Percentiles rank a stretch among this genome's conserved stretches.
Conservation (phyloP, 345 rosid species). For the Gynandropsis gynandra region DNA sequence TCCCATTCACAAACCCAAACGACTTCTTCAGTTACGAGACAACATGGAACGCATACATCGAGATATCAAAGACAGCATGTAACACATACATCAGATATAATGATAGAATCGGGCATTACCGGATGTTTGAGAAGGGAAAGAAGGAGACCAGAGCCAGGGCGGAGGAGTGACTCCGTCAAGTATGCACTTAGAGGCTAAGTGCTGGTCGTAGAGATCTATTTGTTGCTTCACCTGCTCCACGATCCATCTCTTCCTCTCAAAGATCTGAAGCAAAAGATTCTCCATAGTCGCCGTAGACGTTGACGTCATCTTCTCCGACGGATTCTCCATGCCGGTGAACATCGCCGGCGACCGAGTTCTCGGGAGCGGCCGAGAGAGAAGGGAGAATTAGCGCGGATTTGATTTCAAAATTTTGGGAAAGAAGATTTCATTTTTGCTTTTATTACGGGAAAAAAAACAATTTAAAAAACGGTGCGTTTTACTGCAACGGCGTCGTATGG, state of each 20-base stretch:
- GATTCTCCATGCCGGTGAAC: constrained; percentile 25
- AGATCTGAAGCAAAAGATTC: constrained; percentile 57
- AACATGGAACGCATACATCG: constrained; percentile 1
- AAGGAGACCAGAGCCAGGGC: constrained; percentile 50
- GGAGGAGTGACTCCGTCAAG: constrained; percentile 70
- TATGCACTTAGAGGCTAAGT: constrained; percentile 62
- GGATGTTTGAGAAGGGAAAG: constrained; percentile 27
- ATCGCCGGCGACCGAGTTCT: constrained; percentile 17
- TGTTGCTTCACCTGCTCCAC: constrained; percentile 55
- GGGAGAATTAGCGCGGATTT: constrained; percentile 25
- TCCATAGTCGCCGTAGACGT: constrained; percentile 37
- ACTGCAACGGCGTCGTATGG: neutral
- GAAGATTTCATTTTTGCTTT: constrained; percentile 4
- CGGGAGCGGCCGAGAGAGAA: constrained; percentile 20
- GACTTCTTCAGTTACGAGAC: neutral
- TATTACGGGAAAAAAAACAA: neutral
- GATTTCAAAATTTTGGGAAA: constrained; percentile 27
- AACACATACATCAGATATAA: neutral
- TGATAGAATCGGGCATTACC: constrained; percentile 25
- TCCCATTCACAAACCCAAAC: constrained; percentile 8
- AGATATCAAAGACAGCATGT: constrained; percentile 6
- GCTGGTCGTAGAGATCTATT: constrained; percentile 51
- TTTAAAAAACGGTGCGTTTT: constrained; percentile 13
- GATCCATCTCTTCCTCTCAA: constrained; percentile 59
- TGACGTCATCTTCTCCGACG: too few relatives aligned